phyloP scores from a whole-genome alignment of 139 green algal genomes.

The Bryopsis sp. region DNA sequence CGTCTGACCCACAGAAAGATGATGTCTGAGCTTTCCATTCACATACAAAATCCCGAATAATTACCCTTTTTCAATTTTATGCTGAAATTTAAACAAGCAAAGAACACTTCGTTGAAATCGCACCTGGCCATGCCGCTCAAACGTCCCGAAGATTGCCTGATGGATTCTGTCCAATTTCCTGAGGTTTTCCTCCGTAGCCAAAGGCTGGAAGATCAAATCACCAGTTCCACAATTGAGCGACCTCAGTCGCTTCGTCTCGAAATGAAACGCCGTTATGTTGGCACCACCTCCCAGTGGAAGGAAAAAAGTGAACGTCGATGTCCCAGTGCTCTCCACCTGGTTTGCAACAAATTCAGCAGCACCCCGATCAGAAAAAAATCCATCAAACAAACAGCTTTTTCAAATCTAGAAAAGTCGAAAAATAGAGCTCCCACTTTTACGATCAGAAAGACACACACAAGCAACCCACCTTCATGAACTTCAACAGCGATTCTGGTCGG shows the following conservation, averaged over 20 bases:
- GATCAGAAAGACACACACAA: too few species aligned
- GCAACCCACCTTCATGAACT: constrained; percentile 22
- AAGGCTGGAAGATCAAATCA: constrained; percentile 37
- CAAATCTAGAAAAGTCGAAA: too few species aligned
- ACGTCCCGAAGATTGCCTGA: constrained; percentile 20
- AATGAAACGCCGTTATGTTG: constrained; percentile 37
- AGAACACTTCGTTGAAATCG: neutral
- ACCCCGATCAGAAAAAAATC: too few species aligned
- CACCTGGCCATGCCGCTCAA: constrained; percentile 20
- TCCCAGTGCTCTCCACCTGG: constrained; percentile 38
- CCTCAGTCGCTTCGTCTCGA: constrained; percentile 33
- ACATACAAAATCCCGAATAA: neutral
- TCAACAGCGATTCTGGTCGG: constrained; percentile 27
- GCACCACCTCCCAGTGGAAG: constrained; percentile 20
- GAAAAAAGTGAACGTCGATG: constrained; percentile 34
- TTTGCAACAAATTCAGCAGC: too few species aligned
- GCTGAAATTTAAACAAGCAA: neutral
- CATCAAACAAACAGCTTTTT: too few species aligned
- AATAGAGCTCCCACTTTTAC: too few species aligned
- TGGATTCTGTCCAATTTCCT: constrained; percentile 33
- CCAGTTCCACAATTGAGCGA: constrained; percentile 32
- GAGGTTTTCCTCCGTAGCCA: constrained; percentile 23
- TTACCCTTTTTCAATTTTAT: neutral
- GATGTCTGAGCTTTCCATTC: neutral
- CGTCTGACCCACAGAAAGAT: neutral